Evolutionary conservation across 176 grass and related monocot genomes (phyloP).

Genomic region (Raddia distichophylla): DNA sequence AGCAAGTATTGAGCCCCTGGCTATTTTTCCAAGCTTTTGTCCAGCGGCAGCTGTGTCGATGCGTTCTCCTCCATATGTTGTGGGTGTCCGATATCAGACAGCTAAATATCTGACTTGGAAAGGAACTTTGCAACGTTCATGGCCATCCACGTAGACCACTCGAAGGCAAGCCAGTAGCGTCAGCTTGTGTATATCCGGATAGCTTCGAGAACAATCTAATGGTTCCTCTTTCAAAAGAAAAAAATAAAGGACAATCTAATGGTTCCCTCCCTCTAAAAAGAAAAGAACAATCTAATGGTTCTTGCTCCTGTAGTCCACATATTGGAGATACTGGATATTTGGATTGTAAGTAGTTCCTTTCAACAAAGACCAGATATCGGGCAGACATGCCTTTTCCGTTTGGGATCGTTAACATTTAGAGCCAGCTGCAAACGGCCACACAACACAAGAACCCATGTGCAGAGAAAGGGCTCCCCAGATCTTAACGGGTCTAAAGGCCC

Average conservation of each 20-base stretch:
- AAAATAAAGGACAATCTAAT: conserved; percentile 36
- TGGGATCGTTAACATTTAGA: too few species aligned
- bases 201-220: conserved; percentile 35
- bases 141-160: conserved; percentile 47
- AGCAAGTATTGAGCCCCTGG: not conserved
- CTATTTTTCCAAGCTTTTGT: not conserved
- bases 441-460: too few species aligned
- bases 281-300: conserved; percentile 33
- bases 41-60: not conserved
- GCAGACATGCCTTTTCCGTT: not conserved
- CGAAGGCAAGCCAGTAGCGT: conserved; percentile 37
- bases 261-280: not conserved
- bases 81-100: not conserved
- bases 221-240: not conserved
- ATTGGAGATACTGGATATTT: not conserved
- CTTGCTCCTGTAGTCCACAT: conserved; percentile 12
- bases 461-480: too few species aligned
- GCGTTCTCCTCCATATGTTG: not conserved
- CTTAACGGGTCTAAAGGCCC: too few species aligned
- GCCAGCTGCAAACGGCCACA: too few species aligned
- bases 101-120: conserved; percentile 47
- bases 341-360: conserved; percentile 6
- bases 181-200: conserved; percentile 34
- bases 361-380: not conserved
- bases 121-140: conserved; percentile 38